Percentiles rank a stretch among this genome's conserved stretches.
These are phyloP conservation scores for Cordyceps cateniannulata DNA, from an alignment of 2,329 filamentous ascomycete genomes.

Conservation along the genomic window DNA sequence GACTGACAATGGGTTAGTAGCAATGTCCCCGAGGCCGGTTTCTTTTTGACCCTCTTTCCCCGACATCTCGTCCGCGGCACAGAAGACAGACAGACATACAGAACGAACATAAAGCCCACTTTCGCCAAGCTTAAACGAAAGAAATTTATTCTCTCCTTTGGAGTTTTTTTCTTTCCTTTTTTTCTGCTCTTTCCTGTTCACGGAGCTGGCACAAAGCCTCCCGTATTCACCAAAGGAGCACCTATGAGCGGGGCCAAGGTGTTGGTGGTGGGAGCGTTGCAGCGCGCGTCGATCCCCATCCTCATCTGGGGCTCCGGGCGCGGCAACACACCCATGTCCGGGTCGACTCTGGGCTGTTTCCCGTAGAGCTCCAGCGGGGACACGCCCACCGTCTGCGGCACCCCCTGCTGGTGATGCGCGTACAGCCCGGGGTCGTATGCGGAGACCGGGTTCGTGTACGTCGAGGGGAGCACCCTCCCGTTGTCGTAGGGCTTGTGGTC, in stretches of 20 bases:
- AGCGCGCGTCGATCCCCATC: slow-evolving; percentile 2
- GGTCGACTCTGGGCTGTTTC: background rate
- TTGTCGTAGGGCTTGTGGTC: background rate
- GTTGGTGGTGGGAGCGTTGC: background rate
- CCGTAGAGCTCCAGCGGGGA: background rate
- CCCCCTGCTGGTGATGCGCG: background rate
- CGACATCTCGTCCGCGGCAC: background rate
- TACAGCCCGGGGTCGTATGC: background rate
- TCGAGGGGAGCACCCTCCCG: background rate
- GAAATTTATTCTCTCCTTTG: background rate
- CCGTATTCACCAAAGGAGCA: background rate
- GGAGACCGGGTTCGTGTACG: background rate
- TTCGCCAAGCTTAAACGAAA: background rate
- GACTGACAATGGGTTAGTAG: background rate
- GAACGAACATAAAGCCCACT: background rate
- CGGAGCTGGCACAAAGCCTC: background rate
- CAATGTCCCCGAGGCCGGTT: background rate
- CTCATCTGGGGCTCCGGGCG: background rate
- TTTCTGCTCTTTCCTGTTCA: background rate
- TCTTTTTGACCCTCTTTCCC: background rate
- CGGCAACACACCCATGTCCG: background rate
- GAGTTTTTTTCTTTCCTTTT: background rate
- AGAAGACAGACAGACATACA: background rate
- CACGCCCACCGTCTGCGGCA: background rate
- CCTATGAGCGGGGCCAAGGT: background rate